Base-by-base conservation (phyloP, 352 stramenopile genomes). In the Phytophthora pseudosyringae region DNA sequence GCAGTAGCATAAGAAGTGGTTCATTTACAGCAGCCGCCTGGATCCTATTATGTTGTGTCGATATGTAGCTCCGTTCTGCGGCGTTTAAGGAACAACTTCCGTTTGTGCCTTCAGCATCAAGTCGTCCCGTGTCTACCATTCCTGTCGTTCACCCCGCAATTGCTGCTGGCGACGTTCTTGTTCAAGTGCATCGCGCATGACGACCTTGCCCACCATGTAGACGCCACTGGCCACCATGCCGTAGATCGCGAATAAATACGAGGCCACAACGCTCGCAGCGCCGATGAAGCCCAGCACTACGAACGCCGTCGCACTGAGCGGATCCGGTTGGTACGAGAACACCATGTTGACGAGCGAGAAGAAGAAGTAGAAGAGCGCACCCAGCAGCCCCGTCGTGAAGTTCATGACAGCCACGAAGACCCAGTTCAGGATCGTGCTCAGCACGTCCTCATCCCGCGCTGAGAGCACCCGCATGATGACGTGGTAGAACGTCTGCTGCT, bases 401-500 rank as follows among this genome's bases (percentile, higher is more conserved):
- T 96, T 96, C 61, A 88, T 88, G 38, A 96, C 59, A 28, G 86
- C 81, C 21, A 92, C 80, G 29, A 96, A 88, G 40, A 94, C 65
- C 88, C 88, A 96, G 62, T 94, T 91, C 26, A 96, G 64, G 32
- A 94, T 53, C 71, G 81, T 89, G 46, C 83, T 90, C 45, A 93
- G 9, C 8, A 94, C 33, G 44, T 96, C 87, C 55, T 94, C 86
- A 67, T 94, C 81, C 15, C 84, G 77, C 11, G 78, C 57, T 28
- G 83, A 71, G 8, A 96, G 68, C 50, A 94, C 81, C 10, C 70
- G 77, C 67, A 94, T 75, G 60, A 96, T 69, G 78, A 94, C 88
- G 71, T 94, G 76, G 63, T 94, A 96, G 56, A 96, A 94, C 32
- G 88, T 94, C 62, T 94, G 86, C 64, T 94, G 86, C 64, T 94